These are phyloP conservation scores for Spinacia oleracea DNA, from an alignment of 179 eudicot genomes.

Conservation along the genomic window DNA sequence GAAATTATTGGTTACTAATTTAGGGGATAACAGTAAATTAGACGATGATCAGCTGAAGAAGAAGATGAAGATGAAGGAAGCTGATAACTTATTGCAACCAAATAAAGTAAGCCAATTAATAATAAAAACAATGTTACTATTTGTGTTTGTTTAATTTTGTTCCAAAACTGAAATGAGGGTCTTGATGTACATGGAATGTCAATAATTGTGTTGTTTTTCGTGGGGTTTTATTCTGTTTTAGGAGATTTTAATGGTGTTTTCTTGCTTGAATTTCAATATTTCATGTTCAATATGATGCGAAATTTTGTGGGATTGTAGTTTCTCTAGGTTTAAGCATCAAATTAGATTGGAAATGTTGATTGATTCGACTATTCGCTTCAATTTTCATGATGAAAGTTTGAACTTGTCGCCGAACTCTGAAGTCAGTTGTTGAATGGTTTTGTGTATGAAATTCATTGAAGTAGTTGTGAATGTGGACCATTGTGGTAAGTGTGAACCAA, in stretches of 20 bases:
- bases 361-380: constrained; percentile 2
- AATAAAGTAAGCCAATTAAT: constrained; percentile 31
- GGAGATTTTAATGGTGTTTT: constrained; percentile 11
- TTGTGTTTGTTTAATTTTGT: constrained; percentile 7
- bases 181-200: constrained; percentile 27
- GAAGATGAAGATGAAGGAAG: constrained; percentile 19
- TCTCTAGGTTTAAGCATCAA: constrained; percentile 17
- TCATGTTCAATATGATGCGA: constrained; percentile 26
- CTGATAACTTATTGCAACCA: constrained; percentile 16
- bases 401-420: constrained; percentile 21
- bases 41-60: constrained; percentile 2
- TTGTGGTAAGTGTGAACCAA: constrained; percentile 11
- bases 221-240: constrained; percentile 30
- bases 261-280: constrained; percentile 27
- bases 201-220: constrained; percentile 17
- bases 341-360: background rate
- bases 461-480: background rate
- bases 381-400: constrained; percentile 12
- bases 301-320: constrained; percentile 14
- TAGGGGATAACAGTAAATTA: constrained; percentile 4
- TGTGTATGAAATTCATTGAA: constrained; percentile 16
- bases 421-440: constrained; percentile 15
- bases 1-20: constrained; percentile 27
- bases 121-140: background rate
- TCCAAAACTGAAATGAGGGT: background rate